A percentile compares a stretch with the other conserved stretches of the same genome.
phyloP scores from a whole-genome alignment of 176 grass and related monocot genomes.

The Paspalum notatum region DNA sequence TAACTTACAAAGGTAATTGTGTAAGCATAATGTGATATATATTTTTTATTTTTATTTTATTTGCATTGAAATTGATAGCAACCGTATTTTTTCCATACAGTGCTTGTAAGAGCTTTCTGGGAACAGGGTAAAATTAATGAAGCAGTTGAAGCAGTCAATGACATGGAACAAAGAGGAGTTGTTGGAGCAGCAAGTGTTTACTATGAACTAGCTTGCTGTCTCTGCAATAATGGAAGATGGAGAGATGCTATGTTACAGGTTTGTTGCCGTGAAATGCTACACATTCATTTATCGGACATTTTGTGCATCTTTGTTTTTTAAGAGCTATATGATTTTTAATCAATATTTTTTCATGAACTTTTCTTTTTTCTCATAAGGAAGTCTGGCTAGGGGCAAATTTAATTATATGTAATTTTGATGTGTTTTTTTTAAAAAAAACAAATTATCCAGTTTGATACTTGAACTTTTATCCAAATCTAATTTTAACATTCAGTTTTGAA shows the following conservation, averaged over 20 bases:
- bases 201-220: conserved; percentile 89
- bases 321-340: background rate
- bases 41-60: background rate
- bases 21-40: background rate
- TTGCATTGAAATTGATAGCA: background rate
- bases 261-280: conserved; percentile 13
- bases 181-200: conserved; percentile 86
- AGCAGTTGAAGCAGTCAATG: conserved; percentile 72
- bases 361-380: background rate
- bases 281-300: background rate
- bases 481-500: background rate
- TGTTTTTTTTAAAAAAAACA: too few species aligned
- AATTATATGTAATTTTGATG: background rate
- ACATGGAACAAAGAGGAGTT: conserved; percentile 90
- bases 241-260: conserved; percentile 92
- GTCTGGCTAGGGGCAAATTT: background rate
- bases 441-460: background rate
- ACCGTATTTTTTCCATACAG: conserved; percentile 46
- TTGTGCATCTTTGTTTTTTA: background rate
- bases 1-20: conserved; percentile 81
- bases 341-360: background rate
- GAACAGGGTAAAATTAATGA: conserved; percentile 84
- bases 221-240: conserved; percentile 90
- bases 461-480: background rate
- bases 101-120: conserved; percentile 86